Evolutionary conservation across 1,284 basidiomycete genomes (phyloP).

Genomic region (Athelia psychrophila): DNA sequence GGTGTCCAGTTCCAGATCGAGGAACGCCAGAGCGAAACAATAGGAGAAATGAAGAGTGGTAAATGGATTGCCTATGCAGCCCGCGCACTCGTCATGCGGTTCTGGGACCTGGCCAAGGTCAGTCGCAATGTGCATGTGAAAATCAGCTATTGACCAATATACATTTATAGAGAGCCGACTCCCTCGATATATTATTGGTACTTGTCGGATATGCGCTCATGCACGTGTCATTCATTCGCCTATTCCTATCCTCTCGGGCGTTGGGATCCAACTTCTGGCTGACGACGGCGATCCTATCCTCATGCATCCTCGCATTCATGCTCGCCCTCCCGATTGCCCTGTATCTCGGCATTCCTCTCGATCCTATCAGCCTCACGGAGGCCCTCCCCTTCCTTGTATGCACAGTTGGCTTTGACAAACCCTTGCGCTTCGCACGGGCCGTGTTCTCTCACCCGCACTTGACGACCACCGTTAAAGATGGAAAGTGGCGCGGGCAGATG

Average conservation of each 20-base stretch:
- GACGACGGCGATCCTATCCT: constrained; percentile 80
- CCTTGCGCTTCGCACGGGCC: constrained; percentile 86
- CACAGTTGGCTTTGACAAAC: constrained; percentile 98
- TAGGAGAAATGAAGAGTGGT: constrained; percentile 68
- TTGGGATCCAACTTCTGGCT: constrained; percentile 92
- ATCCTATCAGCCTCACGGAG: constrained; percentile 92
- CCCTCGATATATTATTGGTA: constrained; percentile 93
- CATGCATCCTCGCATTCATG: constrained; percentile 84
- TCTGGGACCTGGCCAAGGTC: constrained; percentile 86
- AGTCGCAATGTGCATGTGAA: neutral
- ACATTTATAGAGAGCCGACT: constrained; percentile 77
- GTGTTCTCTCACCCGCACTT: constrained; percentile 88
- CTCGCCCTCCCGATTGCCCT: constrained; percentile 85
- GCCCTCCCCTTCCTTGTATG: constrained; percentile 97
- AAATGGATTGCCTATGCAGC: constrained; percentile 88
- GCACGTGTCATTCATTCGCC: constrained; percentile 92
- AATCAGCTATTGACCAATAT: constrained; percentile 5
- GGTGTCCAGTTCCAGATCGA: constrained; percentile 43
- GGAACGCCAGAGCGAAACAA: constrained; percentile 39
- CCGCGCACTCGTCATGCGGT: constrained; percentile 76
- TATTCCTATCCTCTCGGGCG: constrained; percentile 84
- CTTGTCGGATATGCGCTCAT: constrained; percentile 95
- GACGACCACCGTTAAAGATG: constrained; percentile 39
- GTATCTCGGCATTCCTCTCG: constrained; percentile 83
- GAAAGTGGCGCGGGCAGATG: constrained; percentile 44